Evolutionary conservation across 306 rosid species (phyloP), one percentile per base, ranked within the genome.

Genomic region (Potentilla sterilis): DNA sequence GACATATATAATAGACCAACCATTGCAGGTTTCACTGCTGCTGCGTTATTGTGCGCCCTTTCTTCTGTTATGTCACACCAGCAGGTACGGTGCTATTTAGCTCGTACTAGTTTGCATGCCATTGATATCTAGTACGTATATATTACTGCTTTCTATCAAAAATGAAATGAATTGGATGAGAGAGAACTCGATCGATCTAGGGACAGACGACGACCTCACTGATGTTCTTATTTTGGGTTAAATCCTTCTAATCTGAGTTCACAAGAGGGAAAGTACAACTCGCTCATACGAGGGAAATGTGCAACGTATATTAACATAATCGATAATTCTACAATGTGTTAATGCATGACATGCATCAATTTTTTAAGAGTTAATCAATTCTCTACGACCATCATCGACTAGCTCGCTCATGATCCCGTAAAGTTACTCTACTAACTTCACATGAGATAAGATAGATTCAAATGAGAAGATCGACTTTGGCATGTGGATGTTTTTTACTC

Each of bases 1-100:
- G 22, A 35, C 43, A 34, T 34, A 6, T 13, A 63, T 15, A 35
- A 59, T 22, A 59, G 16, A 59, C 38, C 65, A 24, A 59, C 65
- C 65, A 28, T 59, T 21, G 62, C 62, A 55, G 32, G 62, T 55
- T 55, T 55, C 19, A 4, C 4, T 59, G 65, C 24, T 28, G 65
- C 65, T 55, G 62, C 14, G 62, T 24, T 4, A 28, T 28, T 63
- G 28, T 28, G 28, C 0, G 68, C 18, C 9, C 22, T 63, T 63
- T 35, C 68, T 35, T 62, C 67, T 35, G 42, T 62, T 63, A 35
- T 63, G 68, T 63, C 68, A 63, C 44, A 35, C 68, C 43, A 6
- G 68, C 68, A 35, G 68, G 68, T 63, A 22, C 43, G 68, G 68
- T 63, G 43, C 43, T 63, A 3, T 37, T 37, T 37, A 37, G 28